A percentile compares a stretch with the other conserved stretches of the same genome.
phyloP scores from a whole-genome alignment of 2,329 filamentous ascomycete species.

The Capronia americana region DNA sequence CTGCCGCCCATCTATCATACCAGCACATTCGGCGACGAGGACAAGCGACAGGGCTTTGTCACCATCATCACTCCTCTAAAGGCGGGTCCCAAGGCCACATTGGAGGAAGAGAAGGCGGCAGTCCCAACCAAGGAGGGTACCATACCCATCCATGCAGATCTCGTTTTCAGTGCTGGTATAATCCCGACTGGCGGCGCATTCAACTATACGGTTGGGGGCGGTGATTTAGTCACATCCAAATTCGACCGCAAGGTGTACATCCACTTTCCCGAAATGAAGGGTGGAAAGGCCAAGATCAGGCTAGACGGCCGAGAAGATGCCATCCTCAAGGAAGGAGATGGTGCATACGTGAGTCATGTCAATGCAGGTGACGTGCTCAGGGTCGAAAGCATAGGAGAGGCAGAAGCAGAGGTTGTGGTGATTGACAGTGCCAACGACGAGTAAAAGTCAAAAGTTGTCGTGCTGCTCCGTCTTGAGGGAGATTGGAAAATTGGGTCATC shows the following conservation, averaged over 20 bases:
- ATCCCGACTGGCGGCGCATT: constrained; percentile 70
- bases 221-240: constrained; percentile 45
- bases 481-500: background rate
- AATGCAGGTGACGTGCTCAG: constrained; percentile 68
- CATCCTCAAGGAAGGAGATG: constrained; percentile 77
- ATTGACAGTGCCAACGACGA: constrained; percentile 61
- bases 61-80: constrained; percentile 77
- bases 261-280: constrained; percentile 80
- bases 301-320: constrained; percentile 70
- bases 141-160: constrained; percentile 83
- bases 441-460: constrained; percentile 43
- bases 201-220: constrained; percentile 72
- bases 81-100: constrained; percentile 66
- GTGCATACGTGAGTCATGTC: constrained; percentile 73
- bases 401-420: constrained; percentile 72
- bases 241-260: constrained; percentile 74
- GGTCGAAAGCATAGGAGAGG: constrained; percentile 72
- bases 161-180: constrained; percentile 81
- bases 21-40: constrained; percentile 71
- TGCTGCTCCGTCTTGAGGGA: background rate
- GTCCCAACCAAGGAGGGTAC: constrained; percentile 67
- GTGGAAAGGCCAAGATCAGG: constrained; percentile 73
- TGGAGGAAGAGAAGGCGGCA: constrained; percentile 68
- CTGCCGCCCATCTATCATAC: constrained; percentile 80
- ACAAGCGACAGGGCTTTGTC: constrained; percentile 73